Evolutionary conservation across 2,329 filamentous ascomycete genomes (phyloP).

Genomic region (Colletotrichum godetiae): DNA sequence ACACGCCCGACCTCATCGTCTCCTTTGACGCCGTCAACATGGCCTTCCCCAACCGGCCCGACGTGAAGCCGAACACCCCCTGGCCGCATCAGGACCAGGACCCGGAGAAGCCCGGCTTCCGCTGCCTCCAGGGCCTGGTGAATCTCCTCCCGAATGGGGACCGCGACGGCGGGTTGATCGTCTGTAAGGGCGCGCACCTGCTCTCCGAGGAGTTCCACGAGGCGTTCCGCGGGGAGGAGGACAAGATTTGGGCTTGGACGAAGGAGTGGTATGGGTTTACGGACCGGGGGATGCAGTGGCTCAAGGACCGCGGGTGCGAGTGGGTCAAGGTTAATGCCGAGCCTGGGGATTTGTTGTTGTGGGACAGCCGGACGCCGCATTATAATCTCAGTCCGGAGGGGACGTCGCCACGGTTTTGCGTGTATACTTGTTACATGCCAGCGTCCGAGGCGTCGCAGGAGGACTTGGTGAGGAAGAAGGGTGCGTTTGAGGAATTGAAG

Average conservation of each 20-base stretch:
- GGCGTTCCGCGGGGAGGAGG: slow-evolving; percentile 10
- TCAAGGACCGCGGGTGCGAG: slow-evolving; percentile 32
- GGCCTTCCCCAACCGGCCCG: slow-evolving; percentile 19
- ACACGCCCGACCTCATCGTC: slow-evolving; percentile 17
- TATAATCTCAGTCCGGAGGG: slow-evolving; percentile 34
- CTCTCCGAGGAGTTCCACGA: slow-evolving; percentile 37
- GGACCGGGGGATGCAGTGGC: slow-evolving; percentile 35
- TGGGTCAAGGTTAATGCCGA: slow-evolving; percentile 44
- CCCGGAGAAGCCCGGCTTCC: slow-evolving; percentile 13
- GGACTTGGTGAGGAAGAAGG: slow-evolving; percentile 33
- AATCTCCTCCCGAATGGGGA: slow-evolving; percentile 12
- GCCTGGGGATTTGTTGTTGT: slow-evolving; percentile 49
- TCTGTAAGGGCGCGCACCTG: slow-evolving; percentile 19
- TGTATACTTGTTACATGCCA: slow-evolving; percentile 40
- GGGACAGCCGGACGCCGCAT: slow-evolving; percentile 42
- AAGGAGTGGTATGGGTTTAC: slow-evolving; percentile 36
- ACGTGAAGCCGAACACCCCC: slow-evolving; percentile 16
- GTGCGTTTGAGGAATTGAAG: slow-evolving; percentile 39
- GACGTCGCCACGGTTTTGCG: slow-evolving; percentile 36
- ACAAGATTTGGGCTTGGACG: slow-evolving; percentile 41
- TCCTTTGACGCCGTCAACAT: slow-evolving; percentile 26
- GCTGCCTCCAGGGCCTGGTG: slow-evolving; percentile 14
- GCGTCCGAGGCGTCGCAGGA: slow-evolving; percentile 37
- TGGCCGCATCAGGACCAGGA: slow-evolving; percentile 28
- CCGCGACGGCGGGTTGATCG: slow-evolving; percentile 17